These are phyloP conservation scores for Cyphellophora europaea DNA, from an alignment of 2,329 filamentous ascomycete species.

Conservation along the genomic window DNA sequence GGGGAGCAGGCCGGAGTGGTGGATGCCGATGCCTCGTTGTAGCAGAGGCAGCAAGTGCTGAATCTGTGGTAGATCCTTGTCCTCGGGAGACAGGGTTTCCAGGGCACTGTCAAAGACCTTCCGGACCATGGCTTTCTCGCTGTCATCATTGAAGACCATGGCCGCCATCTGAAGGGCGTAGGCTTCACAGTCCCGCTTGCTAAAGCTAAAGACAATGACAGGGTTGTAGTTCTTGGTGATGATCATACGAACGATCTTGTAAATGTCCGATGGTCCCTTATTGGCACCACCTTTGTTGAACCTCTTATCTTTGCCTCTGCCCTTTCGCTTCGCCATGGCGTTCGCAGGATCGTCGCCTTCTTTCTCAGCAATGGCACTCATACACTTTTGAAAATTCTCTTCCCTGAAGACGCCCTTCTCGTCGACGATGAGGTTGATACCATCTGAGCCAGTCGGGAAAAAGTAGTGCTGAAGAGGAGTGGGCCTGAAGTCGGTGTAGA, in stretches of 20 bases:
- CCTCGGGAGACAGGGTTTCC: slow-evolving; percentile 83
- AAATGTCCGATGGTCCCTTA: slow-evolving; percentile 69
- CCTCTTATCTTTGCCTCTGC: slow-evolving; percentile 86
- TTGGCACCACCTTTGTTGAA: slow-evolving; percentile 75
- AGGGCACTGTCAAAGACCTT: slow-evolving; percentile 94
- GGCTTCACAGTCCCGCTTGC: slow-evolving; percentile 90
- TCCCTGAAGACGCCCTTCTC: slow-evolving; percentile 95
- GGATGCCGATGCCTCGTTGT: slow-evolving; percentile 86
- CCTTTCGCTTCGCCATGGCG: slow-evolving; percentile 68
- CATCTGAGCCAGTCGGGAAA: slow-evolving; percentile 84
- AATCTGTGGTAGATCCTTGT: slow-evolving; percentile 82
- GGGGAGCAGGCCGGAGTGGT: slow-evolving; percentile 89
- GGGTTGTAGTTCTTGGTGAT: slow-evolving; percentile 96
- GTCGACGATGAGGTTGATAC: slow-evolving; percentile 89
- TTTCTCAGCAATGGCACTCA: slow-evolving; percentile 79
- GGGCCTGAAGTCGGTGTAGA: slow-evolving; percentile 96
- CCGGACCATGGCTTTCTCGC: slow-evolving; percentile 85
- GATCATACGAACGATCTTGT: slow-evolving; percentile 98
- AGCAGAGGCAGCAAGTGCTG: slow-evolving; percentile 80
- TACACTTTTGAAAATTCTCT: slow-evolving; percentile 94
- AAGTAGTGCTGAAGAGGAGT: slow-evolving; percentile 97
- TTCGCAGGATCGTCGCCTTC: slow-evolving; percentile 78
- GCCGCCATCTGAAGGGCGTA: slow-evolving; percentile 79
- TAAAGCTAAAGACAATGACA: slow-evolving; percentile 99
- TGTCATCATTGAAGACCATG: slow-evolving; percentile 90